Evolutionary conservation across 805 yeast genomes (phyloP), one percentile per base, ranked within the genome.

Genomic region (Barnettozyma californica): DNA sequence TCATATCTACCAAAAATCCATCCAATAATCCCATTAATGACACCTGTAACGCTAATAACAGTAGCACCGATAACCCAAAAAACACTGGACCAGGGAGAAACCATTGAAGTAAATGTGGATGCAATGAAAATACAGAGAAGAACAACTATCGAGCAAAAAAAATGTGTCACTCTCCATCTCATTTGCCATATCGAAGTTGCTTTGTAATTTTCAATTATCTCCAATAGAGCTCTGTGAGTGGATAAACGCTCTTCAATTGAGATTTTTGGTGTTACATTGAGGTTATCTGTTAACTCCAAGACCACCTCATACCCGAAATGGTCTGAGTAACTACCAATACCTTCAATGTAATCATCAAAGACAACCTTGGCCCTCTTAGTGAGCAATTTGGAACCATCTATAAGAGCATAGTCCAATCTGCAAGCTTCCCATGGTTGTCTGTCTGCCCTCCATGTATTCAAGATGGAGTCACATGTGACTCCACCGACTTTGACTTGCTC

Each of bases 321-420:
- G 62, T 94, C 99, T 1, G 97, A 88, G 53, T 78, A 83, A 4
- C 95, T 85, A 25, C 95, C 89, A 1, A 87, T 71, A 1, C 69
- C 73, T 0, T 86, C 84, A 9, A 87, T 68, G 20, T 64, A 60
- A 41, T 87, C 96, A 1, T 89, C 82, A 60, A 94, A 91, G 26
- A 74, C 75, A 2, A 90, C 97, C 7, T 72, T 65, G 0, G 95
- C 90, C n/a, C 71, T 73, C 1, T 76, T 50, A 0, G 89, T 84
- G 2, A 56, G 63, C 20, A 90, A 67, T 43, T 69, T 68, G 0
- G 65, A 54, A 0, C 78, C 66, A 61, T 87, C 95, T 44, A 86
- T 78, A 51, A 94, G 74, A 0, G 96, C 95, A 62, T 92, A 94
- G 61, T 94, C 99, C 44, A 94, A 71, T 38, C 99, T 72, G 58